Conservation (phyloP, 2,329 filamentous ascomycete species). For the Graphiopsis chlorocephala region DNA sequence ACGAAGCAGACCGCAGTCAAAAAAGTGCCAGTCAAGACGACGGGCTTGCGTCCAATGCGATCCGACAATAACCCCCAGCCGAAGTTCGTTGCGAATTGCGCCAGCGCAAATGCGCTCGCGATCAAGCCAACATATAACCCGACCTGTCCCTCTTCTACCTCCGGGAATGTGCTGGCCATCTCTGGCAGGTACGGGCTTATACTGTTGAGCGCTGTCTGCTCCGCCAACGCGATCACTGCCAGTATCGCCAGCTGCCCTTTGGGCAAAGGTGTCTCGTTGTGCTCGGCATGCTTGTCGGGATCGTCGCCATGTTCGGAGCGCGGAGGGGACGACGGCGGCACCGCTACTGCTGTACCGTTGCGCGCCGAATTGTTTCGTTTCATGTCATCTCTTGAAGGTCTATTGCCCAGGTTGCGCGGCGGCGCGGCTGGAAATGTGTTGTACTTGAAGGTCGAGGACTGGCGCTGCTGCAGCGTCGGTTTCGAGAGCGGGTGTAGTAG, state of each 20-base stretch:
- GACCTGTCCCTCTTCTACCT: constrained; percentile 66
- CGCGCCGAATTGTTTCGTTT: constrained; percentile 16
- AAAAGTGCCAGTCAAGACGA: constrained; percentile 78
- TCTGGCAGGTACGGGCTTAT: constrained; percentile 92
- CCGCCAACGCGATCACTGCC: constrained; percentile 82
- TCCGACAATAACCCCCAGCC: constrained; percentile 86
- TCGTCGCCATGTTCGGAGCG: constrained; percentile 18
- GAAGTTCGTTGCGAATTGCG: constrained; percentile 89
- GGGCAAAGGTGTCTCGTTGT: constrained; percentile 70
- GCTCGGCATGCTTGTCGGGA: constrained; percentile 23
- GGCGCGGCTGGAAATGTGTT: constrained; percentile 78
- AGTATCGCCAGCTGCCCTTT: constrained; percentile 78
- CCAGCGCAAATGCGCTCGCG: constrained; percentile 86
- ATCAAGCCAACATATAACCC: constrained; percentile 89
- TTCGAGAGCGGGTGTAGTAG: constrained; percentile 9
- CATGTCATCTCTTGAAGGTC: constrained; percentile 34
- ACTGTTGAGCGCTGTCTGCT: constrained; percentile 95
- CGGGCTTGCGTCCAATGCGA: constrained; percentile 74
- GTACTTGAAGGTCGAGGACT: constrained; percentile 64
- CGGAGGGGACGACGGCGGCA: constrained; percentile 17
- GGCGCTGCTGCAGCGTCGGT: constrained; percentile 38
- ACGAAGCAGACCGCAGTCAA: constrained; percentile 78
- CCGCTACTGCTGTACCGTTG: constrained; percentile 4
- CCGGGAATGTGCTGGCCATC: constrained; percentile 84
- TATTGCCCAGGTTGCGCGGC: constrained; percentile 62